Evolutionary conservation across 2,329 filamentous ascomycete species (phyloP).

Genomic region (Fusarium armeniacum): DNA sequence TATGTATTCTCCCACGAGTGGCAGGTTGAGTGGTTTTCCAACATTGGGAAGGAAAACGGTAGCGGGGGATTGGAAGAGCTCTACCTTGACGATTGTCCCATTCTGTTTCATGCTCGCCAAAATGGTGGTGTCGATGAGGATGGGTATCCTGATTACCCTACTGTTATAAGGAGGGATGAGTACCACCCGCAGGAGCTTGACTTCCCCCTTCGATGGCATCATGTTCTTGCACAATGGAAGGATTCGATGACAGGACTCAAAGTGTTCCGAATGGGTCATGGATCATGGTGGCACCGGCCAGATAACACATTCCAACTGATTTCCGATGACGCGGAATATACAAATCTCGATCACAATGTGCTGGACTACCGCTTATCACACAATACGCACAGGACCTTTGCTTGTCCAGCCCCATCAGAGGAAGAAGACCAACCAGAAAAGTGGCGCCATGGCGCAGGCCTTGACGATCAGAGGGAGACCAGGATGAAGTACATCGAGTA

Average conservation of each 20-base stretch:
- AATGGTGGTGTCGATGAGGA: background rate
- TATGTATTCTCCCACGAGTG: slow-evolving; percentile 60
- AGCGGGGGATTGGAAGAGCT: slow-evolving; percentile 54
- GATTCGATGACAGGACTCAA: slow-evolving; percentile 23
- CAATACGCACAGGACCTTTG: slow-evolving; percentile 6
- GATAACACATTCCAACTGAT: background rate
- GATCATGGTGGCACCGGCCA: background rate
- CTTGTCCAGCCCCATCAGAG: background rate
- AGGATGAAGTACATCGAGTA: slow-evolving; percentile 31
- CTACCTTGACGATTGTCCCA: slow-evolving; percentile 60
- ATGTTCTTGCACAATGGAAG: slow-evolving; percentile 21
- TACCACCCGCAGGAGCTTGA: background rate
- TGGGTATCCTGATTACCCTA: slow-evolving; percentile 7
- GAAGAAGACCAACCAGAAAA: background rate
- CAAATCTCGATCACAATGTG: background rate
- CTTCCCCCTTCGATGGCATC: slow-evolving; percentile 29
- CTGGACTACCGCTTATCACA: background rate
- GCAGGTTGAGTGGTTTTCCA: slow-evolving; percentile 63
- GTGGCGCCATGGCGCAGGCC: slow-evolving; percentile 7
- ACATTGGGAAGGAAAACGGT: slow-evolving; percentile 47
- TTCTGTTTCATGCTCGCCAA: slow-evolving; percentile 44
- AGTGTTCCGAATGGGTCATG: slow-evolving; percentile 17
- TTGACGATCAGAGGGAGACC: rapidly evolving
- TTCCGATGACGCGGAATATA: rapidly evolving
- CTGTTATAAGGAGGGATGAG: background rate